Base-by-base conservation (phyloP, 192 early-diverging fungal species). In the Coemansia furcata region DNA sequence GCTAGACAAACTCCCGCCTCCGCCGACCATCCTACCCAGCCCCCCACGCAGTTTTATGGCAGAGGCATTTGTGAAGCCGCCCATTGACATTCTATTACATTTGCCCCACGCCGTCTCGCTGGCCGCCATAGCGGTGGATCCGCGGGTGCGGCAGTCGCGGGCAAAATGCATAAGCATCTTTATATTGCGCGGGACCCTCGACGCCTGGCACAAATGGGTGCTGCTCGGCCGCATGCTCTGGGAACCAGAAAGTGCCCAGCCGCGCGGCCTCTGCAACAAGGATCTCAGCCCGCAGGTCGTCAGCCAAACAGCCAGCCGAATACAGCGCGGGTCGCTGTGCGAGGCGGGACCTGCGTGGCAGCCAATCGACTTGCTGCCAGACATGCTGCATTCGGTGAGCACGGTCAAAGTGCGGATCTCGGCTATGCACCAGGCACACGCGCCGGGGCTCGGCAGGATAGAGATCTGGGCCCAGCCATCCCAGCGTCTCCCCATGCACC, bases 401-500 rank as follows among this genome's bases (percentile, higher is more conserved):
- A 11, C 26, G 1, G 38, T 75, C n/a, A 75, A 58, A 9, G 4
- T 75, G 10, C 29, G 63, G 11, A 62, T 75, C 37, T 17, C 40
- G 3, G 26, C 63, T 4, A 75, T 75, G 73, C 73, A 75, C 32
- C 30, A 69, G n/a, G 26, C 52, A 14, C 57, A 54, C 1, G 64
- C 62, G 0, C 39, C 66, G 2, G 73, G 67, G n/a, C 42, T 69
- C 6, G 63, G 67, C 32, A 59, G 63, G 0, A 49, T 75, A 5
- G 67, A 69, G 50, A 66, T 75, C 29, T 69, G 63, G 63, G 73
- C 47, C 2, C 73, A 75, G 62, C 73, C 73, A 14, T 75, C 73
- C 15, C 73, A 68, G 38, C 55, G 73, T 0, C 19, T 75, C 11
- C 73, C 73, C 5, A 7, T 23, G 4, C 38, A 39, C 15, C 62